Conservation (phyloP, 345 rosid genomes). For the Kandelia obovata region DNA sequence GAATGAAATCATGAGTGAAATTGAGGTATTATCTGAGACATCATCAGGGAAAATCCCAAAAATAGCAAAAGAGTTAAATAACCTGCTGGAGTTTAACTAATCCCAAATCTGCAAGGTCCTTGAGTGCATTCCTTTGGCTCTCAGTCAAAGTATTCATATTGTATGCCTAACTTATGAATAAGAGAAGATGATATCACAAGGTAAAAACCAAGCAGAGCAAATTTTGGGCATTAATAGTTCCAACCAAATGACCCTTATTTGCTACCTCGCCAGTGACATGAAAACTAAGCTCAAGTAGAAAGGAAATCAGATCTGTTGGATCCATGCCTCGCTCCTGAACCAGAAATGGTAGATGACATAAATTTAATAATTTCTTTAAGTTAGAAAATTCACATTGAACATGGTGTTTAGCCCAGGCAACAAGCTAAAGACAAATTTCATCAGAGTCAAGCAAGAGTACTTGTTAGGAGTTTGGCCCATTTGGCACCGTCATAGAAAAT, state of each 20-base stretch:
- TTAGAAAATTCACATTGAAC: constrained; percentile 5
- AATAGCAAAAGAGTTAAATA: constrained; percentile 8
- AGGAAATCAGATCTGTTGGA: constrained; percentile 81
- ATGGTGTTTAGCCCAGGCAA: not conserved
- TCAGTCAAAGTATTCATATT: constrained; percentile 81
- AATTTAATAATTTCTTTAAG: not conserved
- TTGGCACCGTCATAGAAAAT: not conserved
- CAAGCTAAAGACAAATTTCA: not conserved
- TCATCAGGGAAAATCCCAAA: not conserved
- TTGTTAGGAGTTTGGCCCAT: not conserved
- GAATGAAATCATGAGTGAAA: constrained; percentile 7
- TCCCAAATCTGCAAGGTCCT: constrained; percentile 94
- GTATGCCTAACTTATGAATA: constrained; percentile 57
- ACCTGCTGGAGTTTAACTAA: constrained; percentile 98
- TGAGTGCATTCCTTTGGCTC: constrained; percentile 54
- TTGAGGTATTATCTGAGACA: constrained; percentile 3
- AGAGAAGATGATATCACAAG: constrained; percentile 8
- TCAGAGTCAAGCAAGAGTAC: not conserved
- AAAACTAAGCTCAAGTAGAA: constrained; percentile 95
- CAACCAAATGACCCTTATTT: not conserved
- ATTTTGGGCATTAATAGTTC: not conserved
- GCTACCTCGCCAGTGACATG: constrained; percentile 87
- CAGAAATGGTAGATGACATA: constrained; percentile 11
- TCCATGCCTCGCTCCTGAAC: constrained; percentile 83
- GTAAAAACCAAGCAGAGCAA: not conserved